Percentiles rank a stretch among this genome's conserved stretches.
These are phyloP conservation scores for Malassezia sympodialis DNA, from an alignment of 1,284 basidiomycete genomes.

Conservation along the genomic window DNA sequence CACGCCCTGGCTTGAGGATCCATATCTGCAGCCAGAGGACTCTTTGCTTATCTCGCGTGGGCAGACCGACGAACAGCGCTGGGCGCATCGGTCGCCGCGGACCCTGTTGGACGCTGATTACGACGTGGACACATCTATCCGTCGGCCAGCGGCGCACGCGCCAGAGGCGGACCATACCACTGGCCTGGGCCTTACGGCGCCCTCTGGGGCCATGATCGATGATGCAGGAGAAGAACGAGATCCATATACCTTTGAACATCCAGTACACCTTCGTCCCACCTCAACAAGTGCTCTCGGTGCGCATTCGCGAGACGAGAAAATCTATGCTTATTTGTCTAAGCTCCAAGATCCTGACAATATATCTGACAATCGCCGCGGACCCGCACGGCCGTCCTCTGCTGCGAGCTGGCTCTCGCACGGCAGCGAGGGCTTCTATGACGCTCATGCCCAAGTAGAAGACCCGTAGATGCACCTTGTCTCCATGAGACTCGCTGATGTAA, in stretches of 20 bases:
- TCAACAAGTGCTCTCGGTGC: neutral
- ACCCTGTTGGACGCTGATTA: neutral
- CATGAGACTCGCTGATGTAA: neutral
- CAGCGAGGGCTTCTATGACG: neutral
- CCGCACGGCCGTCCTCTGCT: neutral
- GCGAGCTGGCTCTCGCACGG: neutral
- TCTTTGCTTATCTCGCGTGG: neutral
- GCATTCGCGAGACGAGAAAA: neutral
- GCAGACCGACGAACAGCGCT: neutral
- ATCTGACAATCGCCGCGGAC: neutral
- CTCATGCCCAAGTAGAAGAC: neutral
- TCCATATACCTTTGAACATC: neutral
- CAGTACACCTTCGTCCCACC: neutral
- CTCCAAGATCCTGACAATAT: neutral
- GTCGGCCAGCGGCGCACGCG: neutral
- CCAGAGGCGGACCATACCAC: neutral
- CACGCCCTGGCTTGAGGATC: neutral
- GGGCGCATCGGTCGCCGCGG: neutral
- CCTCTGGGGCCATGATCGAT: neutral
- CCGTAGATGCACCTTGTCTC: neutral
- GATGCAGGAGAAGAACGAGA: neutral
- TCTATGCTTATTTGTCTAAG: slow-evolving; percentile 6
- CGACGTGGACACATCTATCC: neutral
- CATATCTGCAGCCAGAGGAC: neutral
- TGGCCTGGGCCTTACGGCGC: neutral